These are phyloP conservation scores for Zopfochytrium polystomum DNA, from an alignment of 371 early-diverging fungal genomes.

Conservation along the genomic window DNA sequence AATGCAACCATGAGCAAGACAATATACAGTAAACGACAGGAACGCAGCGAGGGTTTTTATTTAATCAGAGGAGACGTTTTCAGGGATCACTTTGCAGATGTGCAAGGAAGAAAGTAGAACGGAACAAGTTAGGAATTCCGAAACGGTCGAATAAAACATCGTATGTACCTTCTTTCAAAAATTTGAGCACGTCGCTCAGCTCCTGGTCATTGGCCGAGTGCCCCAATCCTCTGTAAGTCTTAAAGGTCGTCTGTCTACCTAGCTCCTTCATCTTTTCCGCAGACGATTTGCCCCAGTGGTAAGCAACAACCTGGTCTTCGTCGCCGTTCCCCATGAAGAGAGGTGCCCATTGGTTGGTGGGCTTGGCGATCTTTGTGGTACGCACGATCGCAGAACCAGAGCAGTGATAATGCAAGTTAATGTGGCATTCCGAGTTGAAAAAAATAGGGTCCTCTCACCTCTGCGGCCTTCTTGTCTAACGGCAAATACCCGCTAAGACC, in stretches of 20 bases:
- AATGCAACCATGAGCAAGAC: no score
- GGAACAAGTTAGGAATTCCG: no score
- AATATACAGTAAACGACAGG: no score
- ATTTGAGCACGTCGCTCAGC: slow-evolving; percentile 66
- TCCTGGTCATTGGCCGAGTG: slow-evolving; percentile 78
- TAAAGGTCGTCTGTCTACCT: slow-evolving; percentile 71
- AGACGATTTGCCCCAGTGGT: slow-evolving; percentile 67
- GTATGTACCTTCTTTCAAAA: slow-evolving; percentile 59
- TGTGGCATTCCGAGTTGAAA: slow-evolving; percentile 2
- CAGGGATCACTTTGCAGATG: no score
- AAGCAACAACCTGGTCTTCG: slow-evolving; percentile 71
- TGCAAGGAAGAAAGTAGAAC: no score
- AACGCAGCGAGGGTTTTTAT: no score
- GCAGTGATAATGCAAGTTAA: background rate
- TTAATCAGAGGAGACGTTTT: no score
- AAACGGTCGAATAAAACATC: no score
- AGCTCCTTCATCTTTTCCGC: slow-evolving; percentile 59
- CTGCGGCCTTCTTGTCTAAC: slow-evolving; percentile 55
- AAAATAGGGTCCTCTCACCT: no score
- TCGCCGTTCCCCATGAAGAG: slow-evolving; percentile 89
- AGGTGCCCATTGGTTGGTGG: slow-evolving; percentile 63
- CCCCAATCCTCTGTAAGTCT: slow-evolving; percentile 73
- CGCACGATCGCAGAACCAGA: background rate
- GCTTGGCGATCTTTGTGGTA: slow-evolving; percentile 7
- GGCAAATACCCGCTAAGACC: slow-evolving; percentile 83